Evolutionary conservation across 208 protist genomes (phyloP), one percentile per base, ranked within the genome.

Genomic region (Porcisia deanei): DNA sequence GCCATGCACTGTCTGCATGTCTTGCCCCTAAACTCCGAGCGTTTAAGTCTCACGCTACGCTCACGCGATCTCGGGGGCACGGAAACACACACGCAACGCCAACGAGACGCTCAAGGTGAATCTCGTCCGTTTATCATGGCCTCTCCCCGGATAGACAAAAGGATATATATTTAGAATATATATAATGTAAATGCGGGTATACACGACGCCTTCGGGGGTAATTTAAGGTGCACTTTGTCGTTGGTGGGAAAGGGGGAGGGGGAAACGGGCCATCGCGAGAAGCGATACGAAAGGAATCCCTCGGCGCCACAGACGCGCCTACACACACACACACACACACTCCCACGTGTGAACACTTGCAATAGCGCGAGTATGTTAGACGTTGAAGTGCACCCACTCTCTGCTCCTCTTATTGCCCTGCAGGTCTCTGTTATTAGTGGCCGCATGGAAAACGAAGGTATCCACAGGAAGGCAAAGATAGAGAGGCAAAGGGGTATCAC

Each of bases 261-360:
- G 16, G n/a, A 67, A 34, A 67, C 39, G 47, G 20, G 41, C 47
- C 10, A 12, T 12, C 10, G 0, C 34, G n/a, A 2, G 25, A 71
- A 57, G 39, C 43, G 34, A 43, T 52, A 0, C 45, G 16, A 54
- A 30, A 41, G 47, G 12, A 37, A 8, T 8, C 20, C n/a, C 63
- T 47, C 20, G 16, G 60, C 41, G 18, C 41, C 63, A 8, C 39
- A 67, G 22, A 45, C 25, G 34, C 55, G 22, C 10, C 39, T 41
- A n/a, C 69, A 49, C 54, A 61, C 39, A 63, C 37, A 73, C 54
- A 58, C 47, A 47, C 45, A 60, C 45, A 37, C 20, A 63, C 20
- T 22, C 68, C 34, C 53, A 52, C 20, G 53, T 10, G 70, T 63
- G 12, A 30, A 61, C 4, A 49, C 25, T 60, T 34, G 71, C 54